A percentile compares a stretch with the other conserved stretches of the same genome.
Conservation (phyloP, 345 rosid species). For the Gossypium turneri region DNA sequence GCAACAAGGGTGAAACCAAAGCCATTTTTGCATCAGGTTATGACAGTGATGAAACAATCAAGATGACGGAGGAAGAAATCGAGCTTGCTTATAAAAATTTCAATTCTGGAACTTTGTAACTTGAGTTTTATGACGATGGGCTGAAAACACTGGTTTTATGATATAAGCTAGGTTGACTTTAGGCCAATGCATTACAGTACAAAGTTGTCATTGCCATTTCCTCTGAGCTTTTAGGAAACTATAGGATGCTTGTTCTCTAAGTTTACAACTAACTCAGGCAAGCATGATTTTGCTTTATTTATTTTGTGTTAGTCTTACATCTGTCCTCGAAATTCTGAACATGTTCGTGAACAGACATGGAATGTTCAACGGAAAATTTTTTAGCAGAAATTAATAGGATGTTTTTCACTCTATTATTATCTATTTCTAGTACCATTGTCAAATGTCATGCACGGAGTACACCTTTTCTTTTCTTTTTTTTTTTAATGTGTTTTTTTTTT, state of each 20-base stretch:
- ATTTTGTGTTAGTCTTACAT: too few relatives aligned
- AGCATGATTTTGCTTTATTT: too few relatives aligned
- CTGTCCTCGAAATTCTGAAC: too few relatives aligned
- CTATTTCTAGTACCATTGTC: too few relatives aligned
- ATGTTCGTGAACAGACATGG: too few relatives aligned
- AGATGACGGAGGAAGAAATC: conserved; percentile 91
- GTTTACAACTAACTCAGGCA: neutral
- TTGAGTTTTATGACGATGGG: neutral
- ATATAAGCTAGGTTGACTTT: neutral
- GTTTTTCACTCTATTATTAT: too few relatives aligned
- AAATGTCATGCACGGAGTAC: too few relatives aligned
- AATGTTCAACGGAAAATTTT: too few relatives aligned
- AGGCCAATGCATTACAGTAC: neutral
- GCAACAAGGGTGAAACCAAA: conserved; percentile 17
- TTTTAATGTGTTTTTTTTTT: too few relatives aligned
- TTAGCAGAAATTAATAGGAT: too few relatives aligned
- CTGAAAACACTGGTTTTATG: neutral
- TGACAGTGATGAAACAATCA: conserved; percentile 81
- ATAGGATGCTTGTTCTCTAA: neutral
- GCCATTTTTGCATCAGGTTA: conserved; percentile 30
- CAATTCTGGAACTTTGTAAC: conserved; percentile 26
- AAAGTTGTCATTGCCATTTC: neutral
- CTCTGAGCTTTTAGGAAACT: neutral
- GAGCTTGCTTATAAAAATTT: conserved; percentile 47
- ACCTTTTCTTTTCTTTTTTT: too few relatives aligned